Base-by-base conservation (phyloP, 306 rosid genomes). In the Hippophae rhamnoides region DNA sequence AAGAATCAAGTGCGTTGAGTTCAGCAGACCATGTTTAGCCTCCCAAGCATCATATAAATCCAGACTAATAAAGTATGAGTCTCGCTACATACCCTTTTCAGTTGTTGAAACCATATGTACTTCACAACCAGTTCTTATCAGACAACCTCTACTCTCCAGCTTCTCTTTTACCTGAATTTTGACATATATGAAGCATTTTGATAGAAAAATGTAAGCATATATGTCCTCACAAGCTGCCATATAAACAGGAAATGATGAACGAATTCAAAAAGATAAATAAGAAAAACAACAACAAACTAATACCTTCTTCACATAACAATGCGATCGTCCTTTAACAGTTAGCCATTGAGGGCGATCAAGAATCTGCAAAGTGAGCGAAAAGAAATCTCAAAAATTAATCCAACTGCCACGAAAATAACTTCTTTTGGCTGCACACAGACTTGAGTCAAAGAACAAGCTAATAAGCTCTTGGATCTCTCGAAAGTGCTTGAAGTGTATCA, bases 311-410 rank as follows among this genome's bases (percentile, higher is more conserved):
- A 92, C 86, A 52, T 92, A 87, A 42, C 65, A 74, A 13, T 80
- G 89, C 0, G 98, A 92, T 43, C 95, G 84, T 69, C 84, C 64
- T 74, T 68, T 76, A 41, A 87, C 83, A 13, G 98, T 92, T 13
- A 87, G 83, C 98, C 98, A 92, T 46, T 92, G 95, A 51, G 98
- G 98, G 56, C 93, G 87, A 45, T 84, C 89, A 70, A 87, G 79
- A 70, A 92, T 74, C 98, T 92, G 74, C 42, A 26, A 48, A 2
- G 27, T 5, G 13, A 13, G 27, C 47, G 5, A 49, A 49, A 49
- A 8, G 3, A 6, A 49, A 13, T 6, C 7, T 13, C 53, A 14
- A 49, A 10, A 13, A 12, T 6, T 2, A 12, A 49, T 23, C 14
- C 6, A 8, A 47, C 13, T 7, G 0, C 13, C 13, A 47, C 8